Evolutionary conservation across 2,329 filamentous ascomycete species (phyloP).

Genomic region (Lachnellula suecica): DNA sequence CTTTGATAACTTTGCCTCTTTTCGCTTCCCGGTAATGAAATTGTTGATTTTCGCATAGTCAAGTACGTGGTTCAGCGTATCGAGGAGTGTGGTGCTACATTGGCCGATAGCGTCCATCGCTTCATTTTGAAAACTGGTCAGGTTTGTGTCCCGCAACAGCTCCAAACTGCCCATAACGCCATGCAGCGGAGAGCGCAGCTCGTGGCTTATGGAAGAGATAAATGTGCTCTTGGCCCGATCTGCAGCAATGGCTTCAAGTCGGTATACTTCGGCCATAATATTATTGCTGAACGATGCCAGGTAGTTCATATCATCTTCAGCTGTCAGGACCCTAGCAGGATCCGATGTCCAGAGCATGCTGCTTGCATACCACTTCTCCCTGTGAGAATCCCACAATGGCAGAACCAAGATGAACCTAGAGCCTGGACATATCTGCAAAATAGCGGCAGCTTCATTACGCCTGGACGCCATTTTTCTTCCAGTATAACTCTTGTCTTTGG

Average conservation of each 20-base stretch:
- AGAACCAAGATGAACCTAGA: background rate
- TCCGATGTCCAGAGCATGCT: slow-evolving; percentile 29
- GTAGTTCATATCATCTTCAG: slow-evolving; percentile 26
- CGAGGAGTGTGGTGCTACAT: slow-evolving; percentile 48
- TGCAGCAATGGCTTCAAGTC: slow-evolving; percentile 27
- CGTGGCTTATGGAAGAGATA: slow-evolving; percentile 11
- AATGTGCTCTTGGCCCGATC: slow-evolving; percentile 30
- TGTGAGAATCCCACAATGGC: slow-evolving; percentile 7
- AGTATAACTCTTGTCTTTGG: background rate
- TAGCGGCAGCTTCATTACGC: background rate
- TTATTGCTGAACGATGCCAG: slow-evolving; percentile 27
- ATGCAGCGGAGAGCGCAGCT: slow-evolving; percentile 20
- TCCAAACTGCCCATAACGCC: slow-evolving; percentile 55
- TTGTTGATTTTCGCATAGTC: slow-evolving; percentile 55
- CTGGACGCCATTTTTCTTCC: background rate
- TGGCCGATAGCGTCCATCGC: slow-evolving; percentile 48
- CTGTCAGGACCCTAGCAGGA: slow-evolving; percentile 19
- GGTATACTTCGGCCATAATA: slow-evolving; percentile 28
- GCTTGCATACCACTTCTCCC: slow-evolving; percentile 27
- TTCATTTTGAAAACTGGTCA: slow-evolving; percentile 45
- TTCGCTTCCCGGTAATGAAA: slow-evolving; percentile 11
- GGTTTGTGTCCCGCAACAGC: slow-evolving; percentile 47
- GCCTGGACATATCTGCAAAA: background rate
- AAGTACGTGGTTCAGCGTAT: slow-evolving; percentile 32
- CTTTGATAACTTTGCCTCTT: background rate